Base-by-base conservation (phyloP, 192 early-diverging fungal genomes). In the Dissophora ornata region DNA sequence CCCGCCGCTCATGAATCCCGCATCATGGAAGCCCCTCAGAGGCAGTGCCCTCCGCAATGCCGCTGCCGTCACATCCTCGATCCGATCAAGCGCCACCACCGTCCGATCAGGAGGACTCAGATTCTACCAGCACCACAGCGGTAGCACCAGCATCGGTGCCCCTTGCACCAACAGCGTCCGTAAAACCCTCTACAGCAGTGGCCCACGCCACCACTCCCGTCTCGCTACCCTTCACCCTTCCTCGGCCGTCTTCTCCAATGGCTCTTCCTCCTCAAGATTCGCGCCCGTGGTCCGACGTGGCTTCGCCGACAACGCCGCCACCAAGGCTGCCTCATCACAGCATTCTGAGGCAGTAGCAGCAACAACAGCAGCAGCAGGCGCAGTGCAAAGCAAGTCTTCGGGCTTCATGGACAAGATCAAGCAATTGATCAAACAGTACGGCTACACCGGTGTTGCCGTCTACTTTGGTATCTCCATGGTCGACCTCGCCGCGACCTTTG, bases 401-500 rank as follows among this genome's bases (percentile, higher is more conserved):
- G 61, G 74, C 4, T 21, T 78, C 33, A 62, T 78, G 56, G 74
- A 78, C 74, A 78, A 78, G 64, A 56, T 84, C 32, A 87, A 83
- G 59, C 4, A 44, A 12, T 62, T 88, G 46, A 70, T 83, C 57
- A 83, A 79, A 10, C 71, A 86, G 41, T 88, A 88, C 57, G 87
- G 87, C 6, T 52, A 57, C 22, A 79, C 82, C 2, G 84, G 83
- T 24, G 47, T 86, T 1, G 80, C 59, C 15, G 82, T 88, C n/a
- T 88, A 88, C 57, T 29, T 81, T 3, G 48, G 64, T 4, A 68
- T 88, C 33, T 82, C 82, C 2, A 65, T 46, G 21, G 22, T 88
- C 7, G 84, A 88, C 54, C 69, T 88, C 22, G 75, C 82, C 0
- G 50, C 77, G 0, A 88, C 87, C 0, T 83, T 88, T 70, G 64